Evolutionary conservation across 805 yeast species (phyloP).

Genomic region (Schizosaccharomyces japonicus): DNA sequence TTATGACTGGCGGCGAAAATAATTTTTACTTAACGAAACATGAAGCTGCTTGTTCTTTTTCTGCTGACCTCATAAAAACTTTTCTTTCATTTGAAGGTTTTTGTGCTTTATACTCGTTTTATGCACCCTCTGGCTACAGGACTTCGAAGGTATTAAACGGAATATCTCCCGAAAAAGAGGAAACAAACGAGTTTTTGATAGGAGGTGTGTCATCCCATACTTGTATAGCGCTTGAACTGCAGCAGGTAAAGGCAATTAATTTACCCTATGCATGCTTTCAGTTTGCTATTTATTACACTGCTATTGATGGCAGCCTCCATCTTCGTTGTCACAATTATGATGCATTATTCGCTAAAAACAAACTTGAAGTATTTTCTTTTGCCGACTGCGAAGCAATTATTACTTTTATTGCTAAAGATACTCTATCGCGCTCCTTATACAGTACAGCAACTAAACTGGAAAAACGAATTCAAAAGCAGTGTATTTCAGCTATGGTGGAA

Average conservation of each 20-base stretch:
- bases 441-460: too few species aligned
- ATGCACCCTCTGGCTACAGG: not conserved
- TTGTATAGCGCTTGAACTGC: not conserved
- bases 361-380: not conserved
- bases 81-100: not conserved
- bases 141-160: not conserved
- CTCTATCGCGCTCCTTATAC: not conserved
- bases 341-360: not conserved
- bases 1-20: not conserved
- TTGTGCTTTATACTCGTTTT: not conserved
- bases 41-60: not conserved
- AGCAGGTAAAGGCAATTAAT: not conserved
- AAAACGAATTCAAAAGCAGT: too few species aligned
- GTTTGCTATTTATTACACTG: not conserved
- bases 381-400: not conserved
- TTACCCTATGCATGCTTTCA: not conserved
- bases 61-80: not conserved
- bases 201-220: not conserved
- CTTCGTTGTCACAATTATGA: not conserved
- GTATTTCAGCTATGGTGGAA: too few species aligned
- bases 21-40: not conserved
- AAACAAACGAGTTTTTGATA: not conserved
- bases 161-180: not conserved
- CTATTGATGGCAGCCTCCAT: not conserved
- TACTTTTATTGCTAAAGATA: not conserved